Conservation (phyloP, 805 yeast genomes). For the Wickerhamomyces hampshirensis region DNA sequence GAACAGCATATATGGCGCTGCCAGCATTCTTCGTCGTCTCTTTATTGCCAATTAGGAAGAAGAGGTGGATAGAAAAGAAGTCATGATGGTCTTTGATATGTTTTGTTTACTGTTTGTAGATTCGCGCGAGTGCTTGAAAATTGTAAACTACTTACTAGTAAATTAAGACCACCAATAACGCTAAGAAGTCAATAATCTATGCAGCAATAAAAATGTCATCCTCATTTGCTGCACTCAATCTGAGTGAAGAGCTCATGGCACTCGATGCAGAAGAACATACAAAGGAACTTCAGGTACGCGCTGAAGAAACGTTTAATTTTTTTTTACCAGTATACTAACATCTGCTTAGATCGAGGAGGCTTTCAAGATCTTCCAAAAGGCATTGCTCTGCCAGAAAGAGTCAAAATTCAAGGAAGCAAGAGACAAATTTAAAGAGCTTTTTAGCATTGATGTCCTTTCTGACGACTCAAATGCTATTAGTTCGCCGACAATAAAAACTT, state of each 20-base stretch:
- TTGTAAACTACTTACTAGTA: too few relatives aligned
- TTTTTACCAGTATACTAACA: constrained; percentile 4
- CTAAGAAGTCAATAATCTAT: too few relatives aligned
- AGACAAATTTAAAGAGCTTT: constrained; percentile 53
- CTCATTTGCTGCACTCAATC: constrained; percentile 65
- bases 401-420: constrained; percentile 46
- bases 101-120: too few relatives aligned
- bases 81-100: not conserved
- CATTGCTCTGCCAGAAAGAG: constrained; percentile 56
- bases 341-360: constrained; percentile 57
- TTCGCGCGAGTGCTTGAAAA: too few relatives aligned
- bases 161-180: too few relatives aligned
- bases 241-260: constrained; percentile 62
- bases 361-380: constrained; percentile 66
- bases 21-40: constrained; percentile 43
- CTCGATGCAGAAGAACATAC: constrained; percentile 85
- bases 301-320: not conserved
- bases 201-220: too few relatives aligned
- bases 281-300: constrained; percentile 68
- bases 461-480: constrained; percentile 34
- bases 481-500: constrained; percentile 67
- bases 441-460: constrained; percentile 61
- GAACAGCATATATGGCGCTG: constrained; percentile 41
- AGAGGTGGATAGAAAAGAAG: not conserved
- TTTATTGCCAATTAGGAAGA: constrained; percentile 29